Conservation (phyloP, 164 flowering plant genomes). For the Aristolochia contorta region DNA sequence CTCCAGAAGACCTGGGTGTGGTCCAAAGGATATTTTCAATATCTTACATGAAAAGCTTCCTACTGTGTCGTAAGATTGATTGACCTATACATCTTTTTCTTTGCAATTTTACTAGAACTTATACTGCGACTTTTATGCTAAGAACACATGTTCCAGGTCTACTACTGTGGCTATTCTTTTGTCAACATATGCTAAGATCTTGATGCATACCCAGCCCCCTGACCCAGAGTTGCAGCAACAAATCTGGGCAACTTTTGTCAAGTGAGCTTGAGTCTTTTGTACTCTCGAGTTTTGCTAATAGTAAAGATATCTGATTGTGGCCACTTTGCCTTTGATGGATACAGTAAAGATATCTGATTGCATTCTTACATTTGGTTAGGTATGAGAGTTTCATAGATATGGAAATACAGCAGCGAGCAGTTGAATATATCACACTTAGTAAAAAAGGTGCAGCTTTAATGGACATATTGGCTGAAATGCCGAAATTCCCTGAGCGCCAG, state of each 20-base stretch:
- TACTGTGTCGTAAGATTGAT: conserved; percentile 76
- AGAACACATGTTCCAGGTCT: conserved; percentile 36
- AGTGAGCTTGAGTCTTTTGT: conserved; percentile 34
- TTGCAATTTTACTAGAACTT: neutral
- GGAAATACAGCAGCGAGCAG: conserved; percentile 97
- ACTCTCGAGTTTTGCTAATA: neutral
- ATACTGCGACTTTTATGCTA: conserved; percentile 5
- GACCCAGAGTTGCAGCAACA: conserved; percentile 80
- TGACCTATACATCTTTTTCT: conserved; percentile 1
- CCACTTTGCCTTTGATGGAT: neutral
- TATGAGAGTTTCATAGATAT: conserved; percentile 96
- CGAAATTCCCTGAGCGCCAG: conserved; percentile 98
- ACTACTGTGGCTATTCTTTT: conserved; percentile 82
- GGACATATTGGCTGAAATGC: conserved; percentile 98
- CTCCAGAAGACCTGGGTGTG: conserved; percentile 90
- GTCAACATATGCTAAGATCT: conserved; percentile 93
- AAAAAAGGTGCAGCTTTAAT: conserved; percentile 75
- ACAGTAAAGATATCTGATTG: neutral
- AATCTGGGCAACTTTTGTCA: conserved; percentile 79
- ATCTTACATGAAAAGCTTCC: conserved; percentile 92
- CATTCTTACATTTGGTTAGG: conserved; percentile 22
- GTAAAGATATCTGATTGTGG: neutral
- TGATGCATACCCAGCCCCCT: conserved; percentile 94
- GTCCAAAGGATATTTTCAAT: conserved; percentile 84
- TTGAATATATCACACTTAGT: conserved; percentile 81